Conservation (phyloP, 169 alveolate genomes). For the Neospora caninum region DNA sequence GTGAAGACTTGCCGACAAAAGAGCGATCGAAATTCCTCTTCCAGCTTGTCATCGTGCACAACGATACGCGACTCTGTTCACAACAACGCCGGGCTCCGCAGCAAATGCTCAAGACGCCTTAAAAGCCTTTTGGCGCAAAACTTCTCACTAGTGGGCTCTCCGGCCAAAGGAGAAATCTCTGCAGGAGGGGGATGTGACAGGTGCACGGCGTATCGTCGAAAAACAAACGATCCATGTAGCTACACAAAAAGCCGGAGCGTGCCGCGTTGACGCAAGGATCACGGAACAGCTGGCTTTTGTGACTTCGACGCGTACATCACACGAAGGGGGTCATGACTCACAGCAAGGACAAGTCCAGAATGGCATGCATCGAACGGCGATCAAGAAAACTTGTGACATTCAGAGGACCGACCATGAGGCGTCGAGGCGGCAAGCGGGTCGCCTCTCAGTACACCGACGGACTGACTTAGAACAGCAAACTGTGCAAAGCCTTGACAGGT, state of each 20-base stretch:
- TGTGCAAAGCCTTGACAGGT: background rate
- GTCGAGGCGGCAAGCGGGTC: background rate
- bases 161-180: no score
- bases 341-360: background rate
- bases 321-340: no score
- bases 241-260: no score
- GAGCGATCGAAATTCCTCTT: slow-evolving; percentile 18
- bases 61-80: slow-evolving; percentile 32
- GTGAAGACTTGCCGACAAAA: slow-evolving; percentile 47
- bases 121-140: background rate
- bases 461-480: no score
- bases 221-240: no score
- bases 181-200: no score
- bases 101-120: background rate
- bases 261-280: no score
- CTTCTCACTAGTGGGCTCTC: no score
- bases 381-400: no score
- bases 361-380: background rate
- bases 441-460: background rate
- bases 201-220: no score
- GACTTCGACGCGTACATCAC: no score
- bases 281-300: no score
- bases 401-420: background rate
- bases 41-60: slow-evolving; percentile 43
- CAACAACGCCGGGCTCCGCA: background rate